Conservation (phyloP, 106 monocot genomes). For the Dactylorhiza incarnata region DNA sequence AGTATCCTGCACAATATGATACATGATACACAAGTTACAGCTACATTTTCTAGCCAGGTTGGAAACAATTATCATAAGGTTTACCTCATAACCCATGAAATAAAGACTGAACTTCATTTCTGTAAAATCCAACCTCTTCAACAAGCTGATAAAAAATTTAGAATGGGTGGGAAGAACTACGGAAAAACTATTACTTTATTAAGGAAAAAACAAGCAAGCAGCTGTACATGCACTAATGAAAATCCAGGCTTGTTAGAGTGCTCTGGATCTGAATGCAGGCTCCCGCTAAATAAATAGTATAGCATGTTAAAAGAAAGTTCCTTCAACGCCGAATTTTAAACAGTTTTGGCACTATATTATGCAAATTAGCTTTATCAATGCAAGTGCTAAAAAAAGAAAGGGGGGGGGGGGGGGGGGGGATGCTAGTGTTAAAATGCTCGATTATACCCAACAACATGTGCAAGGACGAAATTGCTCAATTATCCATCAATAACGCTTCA, state of each 20-base stretch:
- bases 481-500: neutral
- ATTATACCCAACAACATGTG: neutral
- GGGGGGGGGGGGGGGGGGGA: too few species aligned
- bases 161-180: neutral
- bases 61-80: constrained; percentile 1
- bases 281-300: neutral
- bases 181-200: neutral
- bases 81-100: constrained; percentile 96
- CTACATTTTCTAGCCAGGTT: neutral
- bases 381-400: neutral
- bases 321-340: neutral
- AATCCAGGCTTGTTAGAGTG: too few species aligned
- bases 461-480: neutral
- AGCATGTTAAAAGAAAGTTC: neutral
- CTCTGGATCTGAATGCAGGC: neutral
- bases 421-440: neutral
- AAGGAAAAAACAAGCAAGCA: neutral
- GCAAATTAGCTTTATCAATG: neutral
- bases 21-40: neutral
- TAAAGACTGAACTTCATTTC: constrained; percentile 98
- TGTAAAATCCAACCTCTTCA: constrained; percentile 91
- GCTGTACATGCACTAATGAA: too few species aligned
- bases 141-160: constrained; percentile 39
- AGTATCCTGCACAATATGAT: constrained; percentile 41
- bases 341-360: neutral